Evolutionary conservation across 2,329 filamentous ascomycete genomes (phyloP).

Genomic region (Helotiales sp.): DNA sequence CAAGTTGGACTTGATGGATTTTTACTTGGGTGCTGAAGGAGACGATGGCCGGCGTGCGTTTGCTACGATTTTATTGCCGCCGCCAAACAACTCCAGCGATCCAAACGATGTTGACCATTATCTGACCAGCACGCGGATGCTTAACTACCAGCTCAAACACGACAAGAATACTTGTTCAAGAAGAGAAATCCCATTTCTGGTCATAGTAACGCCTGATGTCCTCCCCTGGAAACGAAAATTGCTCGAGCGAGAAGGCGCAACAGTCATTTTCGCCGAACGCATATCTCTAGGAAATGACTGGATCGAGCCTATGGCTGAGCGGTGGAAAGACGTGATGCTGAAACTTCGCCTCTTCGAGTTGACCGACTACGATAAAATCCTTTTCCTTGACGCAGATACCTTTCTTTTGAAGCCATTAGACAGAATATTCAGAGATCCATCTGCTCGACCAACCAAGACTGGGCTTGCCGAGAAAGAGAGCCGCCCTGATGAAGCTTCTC

Average conservation of each 20-base stretch:
- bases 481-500: slow-evolving; percentile 39
- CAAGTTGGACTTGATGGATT: neutral
- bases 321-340: slow-evolving; percentile 38
- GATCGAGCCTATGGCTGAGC: slow-evolving; percentile 39
- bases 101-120: slow-evolving; percentile 34
- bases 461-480: slow-evolving; percentile 5
- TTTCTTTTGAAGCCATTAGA: slow-evolving; percentile 42
- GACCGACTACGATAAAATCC: slow-evolving; percentile 44
- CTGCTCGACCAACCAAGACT: slow-evolving; percentile 7
- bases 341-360: slow-evolving; percentile 46
- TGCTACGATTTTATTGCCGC: slow-evolving; percentile 12
- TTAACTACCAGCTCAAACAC: slow-evolving; percentile 47
- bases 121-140: slow-evolving; percentile 43
- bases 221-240: slow-evolving; percentile 34
- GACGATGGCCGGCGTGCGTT: slow-evolving; percentile 5
- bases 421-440: slow-evolving; percentile 43
- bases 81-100: neutral
- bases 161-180: slow-evolving; percentile 40
- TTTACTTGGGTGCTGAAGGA: neutral
- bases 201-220: slow-evolving; percentile 42
- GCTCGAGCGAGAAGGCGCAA: slow-evolving; percentile 45
- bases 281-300: slow-evolving; percentile 34
- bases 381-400: slow-evolving; percentile 47
- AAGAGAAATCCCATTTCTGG: slow-evolving; percentile 43
- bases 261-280: slow-evolving; percentile 42